A percentile compares a stretch with the other conserved stretches of the same genome.
Conservation (phyloP, 495 filamentous ascomycete species). For the Aspergillus homomorphus region DNA sequence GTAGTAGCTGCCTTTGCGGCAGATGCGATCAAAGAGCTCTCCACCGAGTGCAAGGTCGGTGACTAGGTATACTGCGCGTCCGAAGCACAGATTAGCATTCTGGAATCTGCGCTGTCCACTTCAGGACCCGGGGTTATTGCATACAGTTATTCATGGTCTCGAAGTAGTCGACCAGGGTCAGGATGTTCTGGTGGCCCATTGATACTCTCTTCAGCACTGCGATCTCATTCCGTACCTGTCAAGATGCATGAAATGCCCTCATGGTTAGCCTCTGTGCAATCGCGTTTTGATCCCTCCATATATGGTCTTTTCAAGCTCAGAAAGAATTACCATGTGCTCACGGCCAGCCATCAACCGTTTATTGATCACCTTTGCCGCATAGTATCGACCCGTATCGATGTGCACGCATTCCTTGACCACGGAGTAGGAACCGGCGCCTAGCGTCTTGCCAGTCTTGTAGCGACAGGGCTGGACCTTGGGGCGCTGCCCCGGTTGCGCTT, state of each 20-base stretch:
- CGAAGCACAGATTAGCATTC: conserved; percentile 5
- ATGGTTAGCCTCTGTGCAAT: not conserved
- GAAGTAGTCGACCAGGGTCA: conserved; percentile 97
- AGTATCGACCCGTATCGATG: conserved; percentile 96
- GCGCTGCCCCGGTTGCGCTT: conserved; percentile 36
- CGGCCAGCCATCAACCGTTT: conserved; percentile 96
- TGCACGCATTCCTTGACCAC: conserved; percentile 99
- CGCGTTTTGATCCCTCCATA: not conserved
- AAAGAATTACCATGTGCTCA: conserved; percentile 83
- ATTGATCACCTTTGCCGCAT: conserved; percentile 99
- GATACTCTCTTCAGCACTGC: conserved; percentile 94
- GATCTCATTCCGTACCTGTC: conserved; percentile 93
- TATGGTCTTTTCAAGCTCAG: not conserved
- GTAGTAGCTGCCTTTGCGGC: conserved; percentile 96
- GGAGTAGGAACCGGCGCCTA: conserved; percentile 94
- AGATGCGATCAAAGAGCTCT: conserved; percentile 97
- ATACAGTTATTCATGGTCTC: conserved; percentile 97
- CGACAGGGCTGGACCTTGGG: conserved; percentile 75
- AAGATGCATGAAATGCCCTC: not conserved
- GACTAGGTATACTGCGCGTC: conserved; percentile 76
- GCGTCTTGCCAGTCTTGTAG: conserved; percentile 98
- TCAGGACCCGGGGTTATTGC: conserved; percentile 18
- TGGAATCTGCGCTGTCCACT: not conserved
- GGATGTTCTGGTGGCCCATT: conserved; percentile 96
- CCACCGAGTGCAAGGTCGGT: conserved; percentile 95